phyloP scores from a whole-genome alignment of 768 basidiomycete species.

The Tulasnella calospora region DNA sequence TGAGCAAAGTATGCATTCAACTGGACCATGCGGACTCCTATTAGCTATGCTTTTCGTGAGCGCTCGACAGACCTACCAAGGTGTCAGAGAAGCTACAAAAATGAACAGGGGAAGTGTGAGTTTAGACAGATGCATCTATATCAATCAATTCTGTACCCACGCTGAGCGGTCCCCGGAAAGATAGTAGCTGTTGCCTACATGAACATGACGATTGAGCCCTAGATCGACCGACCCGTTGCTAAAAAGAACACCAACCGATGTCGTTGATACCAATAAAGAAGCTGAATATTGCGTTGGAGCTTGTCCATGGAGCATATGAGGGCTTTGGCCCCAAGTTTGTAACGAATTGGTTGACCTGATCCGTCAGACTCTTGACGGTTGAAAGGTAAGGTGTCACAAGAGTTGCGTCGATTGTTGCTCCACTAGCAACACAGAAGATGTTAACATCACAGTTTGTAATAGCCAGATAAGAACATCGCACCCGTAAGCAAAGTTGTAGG shows the following conservation, averaged over 20 bases:
- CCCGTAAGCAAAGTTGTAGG: constrained; percentile 64
- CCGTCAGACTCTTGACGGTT: constrained; percentile 42
- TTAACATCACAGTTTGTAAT: constrained; percentile 44
- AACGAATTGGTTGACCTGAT: constrained; percentile 61
- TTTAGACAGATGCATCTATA: background rate
- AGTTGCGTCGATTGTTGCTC: constrained; percentile 24
- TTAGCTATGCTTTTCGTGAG: background rate
- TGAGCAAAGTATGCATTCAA: constrained; percentile 50
- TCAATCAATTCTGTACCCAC: background rate
- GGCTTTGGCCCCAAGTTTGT: constrained; percentile 46
- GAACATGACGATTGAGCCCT: no score
- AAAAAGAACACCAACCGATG: constrained; percentile 37
- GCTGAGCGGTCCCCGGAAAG: background rate
- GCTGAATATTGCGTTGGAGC: constrained; percentile 54
- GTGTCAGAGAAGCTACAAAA: constrained; percentile 12
- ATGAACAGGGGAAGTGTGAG: background rate
- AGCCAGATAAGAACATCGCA: constrained; percentile 60
- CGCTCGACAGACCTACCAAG: background rate
- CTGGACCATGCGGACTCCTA: background rate
- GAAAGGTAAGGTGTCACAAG: constrained; percentile 23
- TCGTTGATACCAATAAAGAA: constrained; percentile 75
- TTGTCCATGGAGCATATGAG: constrained; percentile 51
- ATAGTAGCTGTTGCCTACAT: constrained; percentile 2
- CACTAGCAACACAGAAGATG: background rate
- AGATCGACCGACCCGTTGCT: background rate